A percentile compares a stretch with the other conserved stretches of the same genome.
These are phyloP conservation scores for Knoxdaviesia proteae DNA, from an alignment of 2,329 filamentous ascomycete species.

Conservation along the genomic window DNA sequence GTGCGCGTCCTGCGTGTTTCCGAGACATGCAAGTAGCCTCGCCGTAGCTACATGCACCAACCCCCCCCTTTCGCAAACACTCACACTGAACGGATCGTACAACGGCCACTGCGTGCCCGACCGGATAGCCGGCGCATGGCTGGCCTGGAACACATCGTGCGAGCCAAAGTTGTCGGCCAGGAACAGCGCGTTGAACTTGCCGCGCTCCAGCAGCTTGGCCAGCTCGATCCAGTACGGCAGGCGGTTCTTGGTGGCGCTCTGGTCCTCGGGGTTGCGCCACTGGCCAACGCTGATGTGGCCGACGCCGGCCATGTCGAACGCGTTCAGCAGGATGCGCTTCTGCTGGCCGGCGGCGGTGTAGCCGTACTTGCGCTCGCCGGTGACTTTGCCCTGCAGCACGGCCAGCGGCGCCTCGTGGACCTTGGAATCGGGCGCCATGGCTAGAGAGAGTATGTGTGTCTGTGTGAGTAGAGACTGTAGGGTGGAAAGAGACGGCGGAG, in stretches of 20 bases:
- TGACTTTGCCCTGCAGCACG: too few relatives aligned
- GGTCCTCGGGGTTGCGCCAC: slow-evolving; percentile 43
- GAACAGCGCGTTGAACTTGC: slow-evolving; percentile 43
- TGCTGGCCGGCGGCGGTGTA: too few relatives aligned
- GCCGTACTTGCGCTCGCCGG: too few relatives aligned
- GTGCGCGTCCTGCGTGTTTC: too few relatives aligned
- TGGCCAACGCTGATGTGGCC: slow-evolving; percentile 44
- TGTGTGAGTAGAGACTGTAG: too few relatives aligned
- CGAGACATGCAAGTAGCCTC: too few relatives aligned
- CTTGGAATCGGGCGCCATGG: too few relatives aligned
- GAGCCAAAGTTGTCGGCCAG: slow-evolving; percentile 46
- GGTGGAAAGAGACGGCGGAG: too few relatives aligned
- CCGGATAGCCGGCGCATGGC: slow-evolving; percentile 30
- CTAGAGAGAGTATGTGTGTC: too few relatives aligned
- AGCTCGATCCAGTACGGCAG: slow-evolving; percentile 44
- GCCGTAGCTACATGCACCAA: neutral
- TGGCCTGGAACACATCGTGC: slow-evolving; percentile 48
- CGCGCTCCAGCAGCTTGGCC: slow-evolving; percentile 38
- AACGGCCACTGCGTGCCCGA: slow-evolving; percentile 50
- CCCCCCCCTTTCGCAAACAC: neutral
- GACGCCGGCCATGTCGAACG: slow-evolving; percentile 44
- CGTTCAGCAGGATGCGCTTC: slow-evolving; percentile 32
- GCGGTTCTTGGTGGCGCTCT: slow-evolving; percentile 33
- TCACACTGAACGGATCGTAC: slow-evolving; percentile 36
- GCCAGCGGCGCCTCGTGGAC: too few relatives aligned